Evolutionary conservation across 306 rosid species (phyloP).

Genomic region (Castanea sativa): DNA sequence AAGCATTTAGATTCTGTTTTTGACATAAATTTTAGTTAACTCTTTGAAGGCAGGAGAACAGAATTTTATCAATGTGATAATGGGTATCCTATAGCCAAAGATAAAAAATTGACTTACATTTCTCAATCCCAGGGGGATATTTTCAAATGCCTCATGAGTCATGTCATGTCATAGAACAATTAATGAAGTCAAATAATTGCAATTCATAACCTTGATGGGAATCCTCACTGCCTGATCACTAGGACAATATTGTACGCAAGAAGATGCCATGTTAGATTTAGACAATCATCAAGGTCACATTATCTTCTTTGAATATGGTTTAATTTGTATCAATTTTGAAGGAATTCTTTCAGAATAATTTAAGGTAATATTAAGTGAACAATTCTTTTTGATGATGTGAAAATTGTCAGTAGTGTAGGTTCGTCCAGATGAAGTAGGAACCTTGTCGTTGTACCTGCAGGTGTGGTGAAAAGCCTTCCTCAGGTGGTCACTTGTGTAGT

Average conservation of each 20-base stretch:
- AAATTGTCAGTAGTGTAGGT: too few relatives aligned
- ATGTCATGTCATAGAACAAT: background rate
- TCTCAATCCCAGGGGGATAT: background rate
- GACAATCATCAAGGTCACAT: background rate
- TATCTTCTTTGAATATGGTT: background rate
- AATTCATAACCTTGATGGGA: background rate
- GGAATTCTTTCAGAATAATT: background rate
- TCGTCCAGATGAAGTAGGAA: too few relatives aligned
- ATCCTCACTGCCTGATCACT: background rate
- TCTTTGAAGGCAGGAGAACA: too few relatives aligned
- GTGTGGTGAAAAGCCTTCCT: too few relatives aligned
- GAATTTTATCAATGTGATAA: background rate
- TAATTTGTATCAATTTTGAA: background rate
- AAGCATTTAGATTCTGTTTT: background rate
- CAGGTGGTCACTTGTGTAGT: too few relatives aligned
- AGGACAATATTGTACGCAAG: background rate
- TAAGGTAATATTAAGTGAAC: background rate
- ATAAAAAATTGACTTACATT: background rate
- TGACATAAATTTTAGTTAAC: background rate
- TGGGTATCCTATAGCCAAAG: background rate
- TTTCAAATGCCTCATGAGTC: background rate
- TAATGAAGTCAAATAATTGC: background rate
- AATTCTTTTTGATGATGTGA: background rate
- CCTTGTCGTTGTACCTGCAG: too few relatives aligned
- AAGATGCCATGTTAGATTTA: background rate